These are phyloP conservation scores for Keithomyces neogunnii DNA, from an alignment of 2,329 filamentous ascomycete genomes.

Conservation along the genomic window DNA sequence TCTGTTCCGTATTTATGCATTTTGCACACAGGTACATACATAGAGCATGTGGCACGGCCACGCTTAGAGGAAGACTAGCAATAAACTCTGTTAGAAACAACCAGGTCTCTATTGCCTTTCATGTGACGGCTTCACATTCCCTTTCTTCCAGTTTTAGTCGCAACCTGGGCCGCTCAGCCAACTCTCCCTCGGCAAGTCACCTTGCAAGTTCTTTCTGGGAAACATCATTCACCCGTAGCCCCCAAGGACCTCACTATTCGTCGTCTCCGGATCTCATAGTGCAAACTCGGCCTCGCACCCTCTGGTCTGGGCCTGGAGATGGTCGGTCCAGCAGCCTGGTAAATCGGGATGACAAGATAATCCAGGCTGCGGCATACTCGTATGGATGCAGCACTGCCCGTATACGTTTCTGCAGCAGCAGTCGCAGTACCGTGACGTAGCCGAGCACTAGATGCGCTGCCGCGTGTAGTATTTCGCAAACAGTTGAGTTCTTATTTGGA, in stretches of 20 bases:
- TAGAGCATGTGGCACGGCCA: neutral
- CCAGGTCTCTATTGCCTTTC: too few species aligned
- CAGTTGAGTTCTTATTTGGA: constrained; percentile 6
- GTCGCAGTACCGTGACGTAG: constrained; percentile 5
- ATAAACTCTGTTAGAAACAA: neutral
- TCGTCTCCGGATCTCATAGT: constrained; percentile 3
- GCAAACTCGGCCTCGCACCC: constrained; percentile 7
- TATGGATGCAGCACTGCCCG: constrained; percentile 4
- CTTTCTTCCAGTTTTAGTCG: too few species aligned
- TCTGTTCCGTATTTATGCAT: too few species aligned
- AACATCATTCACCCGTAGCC: constrained; percentile 4
- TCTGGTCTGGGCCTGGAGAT: constrained; percentile 2
- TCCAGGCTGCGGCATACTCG: constrained; percentile 4
- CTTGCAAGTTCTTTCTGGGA: constrained; percentile 4
- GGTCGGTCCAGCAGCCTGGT: constrained; percentile 7
- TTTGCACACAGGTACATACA: neutral
- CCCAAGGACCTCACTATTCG: constrained; percentile 6
- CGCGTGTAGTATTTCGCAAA: constrained; percentile 5
- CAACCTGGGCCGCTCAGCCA: neutral
- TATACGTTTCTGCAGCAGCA: neutral
- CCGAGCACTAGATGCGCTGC: constrained; percentile 6
- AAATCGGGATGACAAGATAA: constrained; percentile 6
- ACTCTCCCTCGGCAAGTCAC: neutral
- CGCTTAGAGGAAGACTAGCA: neutral
- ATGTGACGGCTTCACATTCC: too few species aligned